A percentile compares a stretch with the other conserved stretches of the same genome.
These are phyloP conservation scores for Trichomonas vaginalis DNA, from an alignment of 208 protist genomes.

Conservation along the genomic window DNA sequence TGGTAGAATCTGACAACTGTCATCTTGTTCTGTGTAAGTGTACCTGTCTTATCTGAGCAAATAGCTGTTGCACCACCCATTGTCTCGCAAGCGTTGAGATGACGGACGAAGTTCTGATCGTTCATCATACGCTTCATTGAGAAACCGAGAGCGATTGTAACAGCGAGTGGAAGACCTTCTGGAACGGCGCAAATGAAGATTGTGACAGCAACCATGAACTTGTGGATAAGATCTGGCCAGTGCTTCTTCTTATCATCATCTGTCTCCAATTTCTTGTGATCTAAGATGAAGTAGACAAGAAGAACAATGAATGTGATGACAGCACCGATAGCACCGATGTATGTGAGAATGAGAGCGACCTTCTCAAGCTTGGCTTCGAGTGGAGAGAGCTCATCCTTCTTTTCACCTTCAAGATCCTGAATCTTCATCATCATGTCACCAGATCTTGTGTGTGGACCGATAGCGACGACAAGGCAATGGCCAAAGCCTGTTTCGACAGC, in stretches of 20 bases:
- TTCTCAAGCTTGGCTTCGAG: constrained; percentile 21
- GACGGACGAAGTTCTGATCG: background rate
- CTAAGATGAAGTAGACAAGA: background rate
- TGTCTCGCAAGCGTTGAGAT: constrained; percentile 31
- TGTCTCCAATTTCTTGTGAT: background rate
- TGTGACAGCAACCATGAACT: constrained; percentile 45
- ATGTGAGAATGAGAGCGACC: background rate
- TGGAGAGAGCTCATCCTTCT: background rate
- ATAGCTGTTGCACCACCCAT: constrained; percentile 80
- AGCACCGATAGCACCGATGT: constrained; percentile 20
- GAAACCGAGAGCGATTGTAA: constrained; percentile 75
- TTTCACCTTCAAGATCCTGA: background rate
- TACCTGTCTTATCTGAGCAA: constrained; percentile 89
- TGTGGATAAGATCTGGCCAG: constrained; percentile 23
- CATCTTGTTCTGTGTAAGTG: constrained; percentile 27
- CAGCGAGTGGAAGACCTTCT: constrained; percentile 82
- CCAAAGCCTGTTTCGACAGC: background rate
- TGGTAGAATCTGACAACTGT: constrained; percentile 18
- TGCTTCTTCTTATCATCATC: background rate
- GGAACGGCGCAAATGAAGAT: constrained; percentile 87
- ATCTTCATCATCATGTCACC: background rate
- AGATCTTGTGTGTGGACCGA: background rate
- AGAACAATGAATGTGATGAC: constrained; percentile 21
- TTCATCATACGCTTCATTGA: constrained; percentile 22
- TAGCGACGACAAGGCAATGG: background rate